Evolutionary conservation across 1,139 yeast genomes (phyloP).

Genomic region (Kodamaea arcana): DNA sequence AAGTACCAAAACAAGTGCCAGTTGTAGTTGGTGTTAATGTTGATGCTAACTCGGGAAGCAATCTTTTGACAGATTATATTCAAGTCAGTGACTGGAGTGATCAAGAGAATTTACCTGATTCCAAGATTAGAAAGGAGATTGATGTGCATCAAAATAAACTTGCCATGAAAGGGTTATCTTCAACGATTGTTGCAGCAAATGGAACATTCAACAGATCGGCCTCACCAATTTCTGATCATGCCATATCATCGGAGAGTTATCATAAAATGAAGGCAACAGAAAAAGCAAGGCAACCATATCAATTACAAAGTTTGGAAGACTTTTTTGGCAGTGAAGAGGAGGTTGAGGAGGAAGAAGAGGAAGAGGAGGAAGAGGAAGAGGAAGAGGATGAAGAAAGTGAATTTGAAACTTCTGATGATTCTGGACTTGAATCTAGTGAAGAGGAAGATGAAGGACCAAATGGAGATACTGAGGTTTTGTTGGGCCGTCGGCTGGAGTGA

Average conservation of each 20-base stretch:
- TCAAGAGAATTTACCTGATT: constrained; percentile 27
- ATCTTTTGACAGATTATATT: constrained; percentile 18
- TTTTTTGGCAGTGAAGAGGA: constrained; percentile 62
- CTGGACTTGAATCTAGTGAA: constrained; percentile 2
- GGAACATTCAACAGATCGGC: constrained; percentile 13
- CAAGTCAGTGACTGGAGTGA: constrained; percentile 34
- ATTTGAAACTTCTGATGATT: neutral
- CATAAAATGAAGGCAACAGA: constrained; percentile 5
- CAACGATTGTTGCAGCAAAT: constrained; percentile 2
- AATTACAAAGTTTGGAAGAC: constrained; percentile 78
- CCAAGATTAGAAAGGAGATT: constrained; percentile 34
- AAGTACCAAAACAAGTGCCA: constrained; percentile 77
- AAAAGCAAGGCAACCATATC: constrained; percentile 35
- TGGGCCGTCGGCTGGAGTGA: too few species aligned
- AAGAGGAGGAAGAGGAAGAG: constrained; percentile 26
- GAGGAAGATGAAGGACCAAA: constrained; percentile 14
- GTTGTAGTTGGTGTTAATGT: constrained; percentile 9
- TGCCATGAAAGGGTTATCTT: constrained; percentile 11
- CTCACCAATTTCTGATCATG: constrained; percentile 21
- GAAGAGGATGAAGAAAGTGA: constrained; percentile 18
- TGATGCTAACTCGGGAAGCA: neutral
- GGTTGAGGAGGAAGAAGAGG: constrained; percentile 19
- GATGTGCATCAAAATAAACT: constrained; percentile 25
- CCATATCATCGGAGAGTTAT: constrained; percentile 24
- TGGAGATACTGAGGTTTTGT: neutral